A percentile compares a stretch with the other conserved stretches of the same genome.
Conservation (phyloP, 352 stramenopile species). For the Phytophthora ramorum region DNA sequence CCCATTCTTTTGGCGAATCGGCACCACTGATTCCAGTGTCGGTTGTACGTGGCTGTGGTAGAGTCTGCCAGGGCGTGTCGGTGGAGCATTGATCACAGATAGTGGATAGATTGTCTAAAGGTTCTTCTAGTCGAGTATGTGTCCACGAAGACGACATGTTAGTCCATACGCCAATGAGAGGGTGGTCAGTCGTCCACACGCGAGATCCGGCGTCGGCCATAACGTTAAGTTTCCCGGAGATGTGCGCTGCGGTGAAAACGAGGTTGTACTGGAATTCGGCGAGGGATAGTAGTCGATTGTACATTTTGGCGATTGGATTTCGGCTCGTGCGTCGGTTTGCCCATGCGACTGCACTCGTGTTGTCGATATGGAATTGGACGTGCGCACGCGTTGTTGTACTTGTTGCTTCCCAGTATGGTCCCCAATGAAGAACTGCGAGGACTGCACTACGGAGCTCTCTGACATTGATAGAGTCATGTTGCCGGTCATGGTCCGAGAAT, state of each 20-base stretch:
- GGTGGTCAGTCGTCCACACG: conserved; percentile 3
- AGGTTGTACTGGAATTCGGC: conserved; percentile 33
- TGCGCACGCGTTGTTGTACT: background rate
- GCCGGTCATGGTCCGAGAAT: background rate
- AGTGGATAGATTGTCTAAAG: background rate
- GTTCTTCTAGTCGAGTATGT: background rate
- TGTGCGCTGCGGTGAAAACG: conserved; percentile 17
- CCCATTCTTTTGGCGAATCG: background rate
- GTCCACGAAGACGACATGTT: background rate
- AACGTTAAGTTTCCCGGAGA: conserved; percentile 21
- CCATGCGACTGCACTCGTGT: conserved; percentile 6
- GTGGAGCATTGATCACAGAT: conserved; percentile 2
- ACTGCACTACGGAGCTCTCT: conserved; percentile 9
- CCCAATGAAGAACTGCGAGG: conserved; percentile 5
- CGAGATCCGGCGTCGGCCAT: conserved; percentile 20
- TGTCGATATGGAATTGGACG: conserved; percentile 12
- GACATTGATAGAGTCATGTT: conserved; percentile 4
- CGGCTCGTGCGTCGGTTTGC: conserved; percentile 1
- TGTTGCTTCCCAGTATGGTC: background rate
- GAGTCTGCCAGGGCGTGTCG: background rate
- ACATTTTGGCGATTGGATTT: conserved; percentile 11
- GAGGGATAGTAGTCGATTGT: conserved; percentile 19
- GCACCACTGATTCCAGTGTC: background rate
- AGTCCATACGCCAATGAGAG: background rate
- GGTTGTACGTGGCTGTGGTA: background rate